phyloP scores from a whole-genome alignment of 2,329 filamentous ascomycete species.

The Coleophoma crateriformis region DNA sequence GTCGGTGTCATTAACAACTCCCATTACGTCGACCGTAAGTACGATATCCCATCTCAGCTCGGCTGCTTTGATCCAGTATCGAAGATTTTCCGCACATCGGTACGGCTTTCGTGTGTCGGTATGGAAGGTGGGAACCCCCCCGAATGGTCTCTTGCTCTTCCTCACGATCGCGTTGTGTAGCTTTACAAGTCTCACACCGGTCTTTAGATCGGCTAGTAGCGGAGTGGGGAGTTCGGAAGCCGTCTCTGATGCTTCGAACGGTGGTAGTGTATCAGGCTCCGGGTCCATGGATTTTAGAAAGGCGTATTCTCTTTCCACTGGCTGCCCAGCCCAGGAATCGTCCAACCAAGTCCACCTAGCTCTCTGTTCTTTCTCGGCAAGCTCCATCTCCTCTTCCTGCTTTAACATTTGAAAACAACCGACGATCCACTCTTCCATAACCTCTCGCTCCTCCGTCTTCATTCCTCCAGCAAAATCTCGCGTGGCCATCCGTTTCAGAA shows the following conservation, averaged over 20 bases:
- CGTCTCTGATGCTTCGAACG: slow-evolving; percentile 33
- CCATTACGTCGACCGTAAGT: slow-evolving; percentile 78
- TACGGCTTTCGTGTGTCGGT: slow-evolving; percentile 95
- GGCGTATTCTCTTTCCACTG: slow-evolving; percentile 72
- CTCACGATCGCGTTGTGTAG: slow-evolving; percentile 87
- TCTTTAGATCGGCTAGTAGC: slow-evolving; percentile 69
- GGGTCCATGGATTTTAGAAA: slow-evolving; percentile 75
- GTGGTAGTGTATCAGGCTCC: slow-evolving; percentile 58
- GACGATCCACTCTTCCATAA: slow-evolving; percentile 73
- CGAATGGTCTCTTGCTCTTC: slow-evolving; percentile 81
- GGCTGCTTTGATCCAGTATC: slow-evolving; percentile 94
- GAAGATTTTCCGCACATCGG: slow-evolving; percentile 84
- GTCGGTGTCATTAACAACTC: slow-evolving; percentile 69
- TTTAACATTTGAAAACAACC: slow-evolving; percentile 72
- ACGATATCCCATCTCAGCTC: slow-evolving; percentile 90
- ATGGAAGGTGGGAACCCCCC: slow-evolving; percentile 83
- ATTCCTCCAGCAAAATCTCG: slow-evolving; percentile 82
- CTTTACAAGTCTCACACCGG: slow-evolving; percentile 74
- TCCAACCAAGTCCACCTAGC: slow-evolving; percentile 76
- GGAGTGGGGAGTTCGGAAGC: slow-evolving; percentile 55
- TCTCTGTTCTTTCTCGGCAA: slow-evolving; percentile 58
- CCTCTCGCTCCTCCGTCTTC: slow-evolving; percentile 68
- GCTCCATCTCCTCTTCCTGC: slow-evolving; percentile 72
- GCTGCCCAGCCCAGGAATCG: slow-evolving; percentile 69
- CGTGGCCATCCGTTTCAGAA: slow-evolving; percentile 85